These are phyloP conservation scores for Thelonectria discophora DNA, from an alignment of 2,329 filamentous ascomycete species.

Conservation along the genomic window DNA sequence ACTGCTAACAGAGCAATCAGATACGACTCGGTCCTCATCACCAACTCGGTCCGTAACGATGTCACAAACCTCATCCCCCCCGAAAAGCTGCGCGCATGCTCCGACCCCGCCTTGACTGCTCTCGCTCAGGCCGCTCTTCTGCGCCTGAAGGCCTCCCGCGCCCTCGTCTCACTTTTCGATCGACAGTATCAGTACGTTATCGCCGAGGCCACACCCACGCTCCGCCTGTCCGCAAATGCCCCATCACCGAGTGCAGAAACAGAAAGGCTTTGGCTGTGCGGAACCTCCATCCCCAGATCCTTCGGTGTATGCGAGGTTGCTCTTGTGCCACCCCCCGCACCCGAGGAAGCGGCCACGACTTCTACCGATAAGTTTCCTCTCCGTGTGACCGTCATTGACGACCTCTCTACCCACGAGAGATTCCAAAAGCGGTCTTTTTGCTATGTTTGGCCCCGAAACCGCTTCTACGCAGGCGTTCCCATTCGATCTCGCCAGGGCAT, in stretches of 20 bases:
- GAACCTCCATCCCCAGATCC: constrained; percentile 44
- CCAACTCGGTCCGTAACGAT: not conserved
- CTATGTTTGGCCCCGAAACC: constrained; percentile 31
- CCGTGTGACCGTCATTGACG: constrained; percentile 46
- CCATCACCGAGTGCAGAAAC: constrained; percentile 33
- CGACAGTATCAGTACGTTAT: constrained; percentile 57
- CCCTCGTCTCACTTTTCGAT: constrained; percentile 62
- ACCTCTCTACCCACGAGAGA: constrained; percentile 46
- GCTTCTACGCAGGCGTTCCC: constrained; percentile 54
- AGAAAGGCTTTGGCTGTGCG: constrained; percentile 42
- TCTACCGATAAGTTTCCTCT: constrained; percentile 22
- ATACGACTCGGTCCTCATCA: not conserved
- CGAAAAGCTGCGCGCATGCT: constrained; percentile 38
- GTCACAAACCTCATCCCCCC: not conserved
- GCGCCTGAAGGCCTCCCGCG: constrained; percentile 53
- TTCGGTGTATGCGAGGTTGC: constrained; percentile 44
- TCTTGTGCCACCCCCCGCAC: constrained; percentile 44
- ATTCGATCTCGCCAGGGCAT: constrained; percentile 51
- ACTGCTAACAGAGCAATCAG: not conserved
- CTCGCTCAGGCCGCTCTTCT: constrained; percentile 60
- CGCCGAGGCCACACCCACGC: constrained; percentile 58
- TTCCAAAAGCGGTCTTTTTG: constrained; percentile 42
- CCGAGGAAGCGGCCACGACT: constrained; percentile 6
- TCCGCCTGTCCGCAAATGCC: constrained; percentile 39
- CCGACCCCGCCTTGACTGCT: constrained; percentile 55